Base-by-base conservation (phyloP, 352 stramenopile species). In the Globisporangium mamillatum region DNA sequence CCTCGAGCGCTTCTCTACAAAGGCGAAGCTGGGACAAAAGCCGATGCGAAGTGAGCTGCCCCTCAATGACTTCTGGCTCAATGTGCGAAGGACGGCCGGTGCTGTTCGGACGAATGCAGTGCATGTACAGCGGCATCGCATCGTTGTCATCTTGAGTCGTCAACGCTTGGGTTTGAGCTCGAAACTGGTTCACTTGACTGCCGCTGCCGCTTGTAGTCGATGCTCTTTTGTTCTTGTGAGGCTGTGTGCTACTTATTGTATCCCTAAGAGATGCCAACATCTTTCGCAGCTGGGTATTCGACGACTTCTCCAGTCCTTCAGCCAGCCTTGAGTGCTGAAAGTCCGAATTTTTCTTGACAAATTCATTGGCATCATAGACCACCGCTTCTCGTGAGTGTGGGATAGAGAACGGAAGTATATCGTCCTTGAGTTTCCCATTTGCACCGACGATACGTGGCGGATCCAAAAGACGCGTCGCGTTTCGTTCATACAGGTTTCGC, bases 291-390 rank as follows among this genome's bases (percentile, higher is more conserved):
- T 74, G 25, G 24, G 25, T 32, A 65, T 74, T 76, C 44, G 55
- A 60, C 2, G 78, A 82, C n/a, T 58, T 46, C 16, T 67, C 72
- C 2, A 91, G 60, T 5, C 66, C 72, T 14, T 74, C 67, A 16
- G 85, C 22, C 6, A 92, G 27, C 24, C 65, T 76, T 46, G 67
- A 16, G 22, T 78, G 80, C 63, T 81, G 71, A 20, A 84, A 87
- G 20, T 92, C 82, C 3, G 82, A 86, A 54, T 92, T 90, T 66
- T 90, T 90, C 64, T 81, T 80, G 22, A 92, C 80, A 64, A 92
- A 92, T 7, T 88, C 79, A 10, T 46, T 78, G 14, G 80, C 82
- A 55, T 90, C 84, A 59, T 92, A 92, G 16, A 78, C 64, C 3
- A 90, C 75, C 16, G 75, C 34, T 18, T 74, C 73, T n/a, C 81